phyloP scores from a whole-genome alignment of 805 yeast species.

The Tetrapisispora fleetii region DNA sequence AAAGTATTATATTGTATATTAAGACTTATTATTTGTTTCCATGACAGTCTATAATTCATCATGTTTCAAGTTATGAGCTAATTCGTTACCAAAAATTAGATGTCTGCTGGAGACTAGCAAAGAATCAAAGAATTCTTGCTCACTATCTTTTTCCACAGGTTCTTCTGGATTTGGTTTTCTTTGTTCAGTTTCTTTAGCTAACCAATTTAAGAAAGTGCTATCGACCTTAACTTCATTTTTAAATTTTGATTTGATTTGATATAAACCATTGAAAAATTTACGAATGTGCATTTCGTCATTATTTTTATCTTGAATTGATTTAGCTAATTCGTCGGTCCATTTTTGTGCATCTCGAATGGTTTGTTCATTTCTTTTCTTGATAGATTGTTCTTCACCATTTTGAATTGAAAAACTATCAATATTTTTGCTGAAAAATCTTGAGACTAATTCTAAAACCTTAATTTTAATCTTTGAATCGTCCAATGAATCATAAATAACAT shows the following conservation, averaged over 20 bases:
- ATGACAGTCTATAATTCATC: constrained; percentile 4
- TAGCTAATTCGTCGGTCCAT: constrained; percentile 22
- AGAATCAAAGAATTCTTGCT: constrained; percentile 29
- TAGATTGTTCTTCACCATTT: constrained; percentile 3
- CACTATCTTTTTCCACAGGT: constrained; percentile 26
- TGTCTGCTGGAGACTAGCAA: constrained; percentile 46
- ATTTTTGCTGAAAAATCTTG: constrained; percentile 12
- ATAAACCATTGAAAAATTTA: constrained; percentile 33
- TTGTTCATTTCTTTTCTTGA: constrained; percentile 6
- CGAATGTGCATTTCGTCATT: constrained; percentile 35
- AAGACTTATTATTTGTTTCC: neutral
- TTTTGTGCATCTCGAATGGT: constrained; percentile 9
- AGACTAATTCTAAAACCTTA: constrained; percentile 23
- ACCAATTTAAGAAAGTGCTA: constrained; percentile 52
- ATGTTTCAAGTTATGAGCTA: constrained; percentile 51
- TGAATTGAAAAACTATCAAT: neutral
- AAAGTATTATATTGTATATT: neutral
- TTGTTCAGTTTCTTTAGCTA: constrained; percentile 36
- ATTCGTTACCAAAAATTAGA: constrained; percentile 66
- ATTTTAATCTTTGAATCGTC: constrained; percentile 19
- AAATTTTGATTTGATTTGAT: constrained; percentile 28
- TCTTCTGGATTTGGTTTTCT: constrained; percentile 21
- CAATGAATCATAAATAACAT: constrained; percentile 9
- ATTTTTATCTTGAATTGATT: constrained; percentile 18
- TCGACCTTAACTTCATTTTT: constrained; percentile 26